These are phyloP conservation scores for Sphagnum magellanicum DNA, from an alignment of 228 moss, liverwort and hornwort genomes.

Conservation along the genomic window DNA sequence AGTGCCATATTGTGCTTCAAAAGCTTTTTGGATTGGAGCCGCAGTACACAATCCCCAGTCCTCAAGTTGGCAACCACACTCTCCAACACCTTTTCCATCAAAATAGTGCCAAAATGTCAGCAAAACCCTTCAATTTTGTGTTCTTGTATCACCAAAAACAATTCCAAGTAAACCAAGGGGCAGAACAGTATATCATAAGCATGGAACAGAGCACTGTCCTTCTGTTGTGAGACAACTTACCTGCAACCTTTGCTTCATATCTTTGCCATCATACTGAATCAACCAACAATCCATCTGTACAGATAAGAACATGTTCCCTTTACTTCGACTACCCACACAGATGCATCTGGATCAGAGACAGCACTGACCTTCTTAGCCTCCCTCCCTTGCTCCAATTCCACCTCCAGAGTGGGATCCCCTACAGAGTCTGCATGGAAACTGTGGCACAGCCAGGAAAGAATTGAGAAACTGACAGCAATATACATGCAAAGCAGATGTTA, in stretches of 20 bases:
- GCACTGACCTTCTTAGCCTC: slow-evolving; percentile 43
- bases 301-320: too few relatives aligned
- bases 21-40: slow-evolving; percentile 36
- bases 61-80: slow-evolving; percentile 58
- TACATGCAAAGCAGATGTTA: background rate
- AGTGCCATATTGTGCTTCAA: slow-evolving; percentile 32
- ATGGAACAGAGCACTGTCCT: too few relatives aligned
- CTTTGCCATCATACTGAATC: too few relatives aligned
- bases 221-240: too few relatives aligned
- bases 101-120: too few relatives aligned
- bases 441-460: background rate
- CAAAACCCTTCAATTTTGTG: too few relatives aligned
- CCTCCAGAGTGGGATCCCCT: slow-evolving; percentile 57
- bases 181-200: too few relatives aligned
- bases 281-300: too few relatives aligned
- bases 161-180: too few relatives aligned
- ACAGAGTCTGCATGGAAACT: slow-evolving; percentile 58
- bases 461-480: background rate
- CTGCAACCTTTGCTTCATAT: too few relatives aligned
- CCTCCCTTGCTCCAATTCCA: slow-evolving; percentile 73
- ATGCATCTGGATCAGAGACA: background rate
- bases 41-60: slow-evolving; percentile 60
- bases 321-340: too few relatives aligned
- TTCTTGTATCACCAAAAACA: too few relatives aligned
- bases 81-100: slow-evolving; percentile 37